Percentiles rank a stretch among this genome's conserved stretches.
These are phyloP conservation scores for Amanita pallidorosea DNA, from an alignment of 768 basidiomycete genomes.

Conservation along the genomic window DNA sequence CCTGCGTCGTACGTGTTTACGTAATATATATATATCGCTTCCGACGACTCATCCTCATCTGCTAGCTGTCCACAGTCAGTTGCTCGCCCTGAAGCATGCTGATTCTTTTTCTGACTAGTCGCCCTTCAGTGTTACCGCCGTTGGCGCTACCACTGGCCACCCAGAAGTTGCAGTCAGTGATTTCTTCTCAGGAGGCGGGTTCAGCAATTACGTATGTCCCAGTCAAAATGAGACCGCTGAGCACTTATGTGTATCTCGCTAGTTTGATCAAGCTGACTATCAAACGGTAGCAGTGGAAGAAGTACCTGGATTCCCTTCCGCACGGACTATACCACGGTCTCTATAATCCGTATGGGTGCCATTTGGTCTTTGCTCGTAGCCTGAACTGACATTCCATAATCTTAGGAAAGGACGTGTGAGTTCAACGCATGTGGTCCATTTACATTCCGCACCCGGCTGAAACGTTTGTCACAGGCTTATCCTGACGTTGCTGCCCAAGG, in stretches of 20 bases:
- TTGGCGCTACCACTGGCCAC: constrained; percentile 43
- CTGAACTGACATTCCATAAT: neutral
- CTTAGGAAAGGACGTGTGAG: constrained; percentile 40
- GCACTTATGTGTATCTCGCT: neutral
- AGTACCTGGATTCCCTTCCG: constrained; percentile 27
- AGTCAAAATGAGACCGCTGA: neutral
- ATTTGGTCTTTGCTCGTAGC: neutral
- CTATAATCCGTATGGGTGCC: constrained; percentile 38
- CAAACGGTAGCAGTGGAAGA: constrained; percentile 29
- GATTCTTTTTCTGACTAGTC: neutral
- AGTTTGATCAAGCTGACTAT: constrained; percentile 21
- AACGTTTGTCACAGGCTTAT: constrained; percentile 25
- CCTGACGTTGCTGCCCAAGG: constrained; percentile 61
- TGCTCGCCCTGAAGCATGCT: neutral
- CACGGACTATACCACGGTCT: constrained; percentile 36
- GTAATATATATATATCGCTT: constrained; percentile 17
- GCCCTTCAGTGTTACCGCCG: constrained; percentile 46
- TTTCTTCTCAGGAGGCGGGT: constrained; percentile 63
- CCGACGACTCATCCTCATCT: neutral
- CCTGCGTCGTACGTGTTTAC: constrained; percentile 33
- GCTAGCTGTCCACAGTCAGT: constrained; percentile 37
- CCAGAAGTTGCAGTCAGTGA: constrained; percentile 44
- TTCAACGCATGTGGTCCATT: neutral
- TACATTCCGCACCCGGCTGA: neutral
- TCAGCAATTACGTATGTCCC: constrained; percentile 48